Conservation (phyloP, 129 eudicot genomes). For the Scalesia atractyloides region DNA sequence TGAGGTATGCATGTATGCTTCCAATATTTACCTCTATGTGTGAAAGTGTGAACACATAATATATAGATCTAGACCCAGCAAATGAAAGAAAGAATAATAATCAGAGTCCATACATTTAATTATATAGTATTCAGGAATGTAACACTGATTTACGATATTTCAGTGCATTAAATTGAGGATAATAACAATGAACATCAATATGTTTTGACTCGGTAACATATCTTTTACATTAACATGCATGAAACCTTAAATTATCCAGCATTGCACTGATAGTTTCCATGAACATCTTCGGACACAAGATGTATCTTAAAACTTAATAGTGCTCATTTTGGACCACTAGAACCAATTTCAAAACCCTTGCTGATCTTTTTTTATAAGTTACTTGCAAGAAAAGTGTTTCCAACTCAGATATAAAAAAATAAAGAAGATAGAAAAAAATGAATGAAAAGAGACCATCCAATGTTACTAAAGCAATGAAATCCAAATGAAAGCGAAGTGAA, state of each 20-base stretch:
- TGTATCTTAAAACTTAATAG: background rate
- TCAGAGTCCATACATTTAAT: background rate
- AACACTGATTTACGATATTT: background rate
- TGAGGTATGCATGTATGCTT: background rate
- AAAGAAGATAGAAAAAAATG: background rate
- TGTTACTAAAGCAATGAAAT: background rate
- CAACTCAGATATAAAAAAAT: background rate
- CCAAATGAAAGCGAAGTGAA: conserved; percentile 10
- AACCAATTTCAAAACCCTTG: too few species aligned
- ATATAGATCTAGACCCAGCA: background rate
- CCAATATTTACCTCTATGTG: background rate
- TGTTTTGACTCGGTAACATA: background rate
- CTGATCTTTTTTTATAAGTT: background rate
- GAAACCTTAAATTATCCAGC: background rate
- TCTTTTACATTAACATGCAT: background rate
- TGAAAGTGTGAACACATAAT: background rate
- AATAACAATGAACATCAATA: background rate
- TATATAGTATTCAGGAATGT: background rate
- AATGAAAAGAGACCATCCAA: background rate
- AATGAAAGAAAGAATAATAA: background rate
- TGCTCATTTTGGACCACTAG: background rate
- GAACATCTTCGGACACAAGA: background rate
- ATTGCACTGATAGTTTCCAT: background rate
- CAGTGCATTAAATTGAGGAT: background rate
- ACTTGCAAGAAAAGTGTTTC: too few species aligned